Evolutionary conservation across 106 monocot species (phyloP).

Genomic region (Ottelia alismoides): DNA sequence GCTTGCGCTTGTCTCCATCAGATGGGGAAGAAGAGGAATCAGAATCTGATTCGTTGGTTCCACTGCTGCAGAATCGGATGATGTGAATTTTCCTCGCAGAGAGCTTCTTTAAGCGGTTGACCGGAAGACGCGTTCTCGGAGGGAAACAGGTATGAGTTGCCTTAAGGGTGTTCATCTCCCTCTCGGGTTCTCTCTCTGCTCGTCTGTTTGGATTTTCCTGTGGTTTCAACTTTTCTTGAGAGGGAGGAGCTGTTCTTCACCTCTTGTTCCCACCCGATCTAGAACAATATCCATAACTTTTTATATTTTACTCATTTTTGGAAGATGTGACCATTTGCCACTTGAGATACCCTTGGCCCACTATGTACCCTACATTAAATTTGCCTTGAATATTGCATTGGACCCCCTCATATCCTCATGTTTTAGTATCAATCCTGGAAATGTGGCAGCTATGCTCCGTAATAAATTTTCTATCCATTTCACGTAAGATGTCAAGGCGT

Average conservation of each 20-base stretch:
- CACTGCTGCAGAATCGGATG: slow-evolving; percentile 28
- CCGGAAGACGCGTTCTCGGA: slow-evolving; percentile 7
- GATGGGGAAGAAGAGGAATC: slow-evolving; percentile 11
- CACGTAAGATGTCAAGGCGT: too few relatives aligned
- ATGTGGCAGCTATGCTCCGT: too few relatives aligned
- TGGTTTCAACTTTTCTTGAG: not conserved
- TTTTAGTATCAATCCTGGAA: too few relatives aligned
- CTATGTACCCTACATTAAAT: too few relatives aligned
- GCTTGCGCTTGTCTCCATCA: slow-evolving; percentile 65
- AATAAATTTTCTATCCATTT: too few relatives aligned
- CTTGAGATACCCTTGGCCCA: too few relatives aligned
- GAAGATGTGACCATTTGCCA: too few relatives aligned
- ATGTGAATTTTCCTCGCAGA: slow-evolving; percentile 13
- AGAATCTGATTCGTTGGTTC: slow-evolving; percentile 13
- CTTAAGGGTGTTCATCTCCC: slow-evolving; percentile 48
- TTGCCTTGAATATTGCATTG: too few relatives aligned
- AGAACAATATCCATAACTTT: not conserved
- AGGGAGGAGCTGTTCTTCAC: not conserved
- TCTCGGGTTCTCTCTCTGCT: not conserved
- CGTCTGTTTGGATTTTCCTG: too few relatives aligned
- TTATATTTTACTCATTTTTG: too few relatives aligned
- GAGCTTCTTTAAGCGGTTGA: not conserved
- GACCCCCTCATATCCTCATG: too few relatives aligned
- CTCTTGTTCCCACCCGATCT: not conserved
- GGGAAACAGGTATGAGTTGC: slow-evolving; percentile 24